A percentile compares a stretch with the other conserved stretches of the same genome.
phyloP scores from a whole-genome alignment of 2,329 filamentous ascomycete species.

The Cladophialophora yegresii region DNA sequence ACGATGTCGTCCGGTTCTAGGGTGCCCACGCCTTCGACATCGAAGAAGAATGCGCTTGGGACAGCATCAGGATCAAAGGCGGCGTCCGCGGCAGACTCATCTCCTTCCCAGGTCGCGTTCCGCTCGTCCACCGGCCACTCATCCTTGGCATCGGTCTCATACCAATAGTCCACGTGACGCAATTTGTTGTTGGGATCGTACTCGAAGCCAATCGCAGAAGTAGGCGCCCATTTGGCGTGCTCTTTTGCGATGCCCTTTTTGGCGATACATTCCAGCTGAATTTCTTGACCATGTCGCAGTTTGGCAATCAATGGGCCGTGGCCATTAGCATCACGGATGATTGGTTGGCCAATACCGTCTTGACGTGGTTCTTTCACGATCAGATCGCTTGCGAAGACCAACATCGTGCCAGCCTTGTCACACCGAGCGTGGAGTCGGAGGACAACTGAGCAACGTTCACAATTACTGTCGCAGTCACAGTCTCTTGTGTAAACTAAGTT shows the following conservation, averaged over 20 bases:
- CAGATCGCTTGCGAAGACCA: constrained; percentile 88
- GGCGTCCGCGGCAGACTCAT: constrained; percentile 80
- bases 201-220: constrained; percentile 89
- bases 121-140: constrained; percentile 71
- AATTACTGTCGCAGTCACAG: constrained; percentile 95
- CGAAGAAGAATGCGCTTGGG: constrained; percentile 85
- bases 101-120: constrained; percentile 69
- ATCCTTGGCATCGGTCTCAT: constrained; percentile 75
- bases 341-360: constrained; percentile 77
- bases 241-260: constrained; percentile 99
- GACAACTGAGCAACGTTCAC: constrained; percentile 84
- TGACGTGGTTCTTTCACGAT: constrained; percentile 69
- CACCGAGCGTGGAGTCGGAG: constrained; percentile 84
- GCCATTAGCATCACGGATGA: constrained; percentile 79
- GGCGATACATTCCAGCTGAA: constrained; percentile 86
- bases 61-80: constrained; percentile 88
- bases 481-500: constrained; percentile 84
- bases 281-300: constrained; percentile 82
- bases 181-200: constrained; percentile 98
- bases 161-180: constrained; percentile 90
- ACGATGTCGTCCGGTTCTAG: constrained; percentile 89
- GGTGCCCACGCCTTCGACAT: constrained; percentile 85
- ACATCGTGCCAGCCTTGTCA: constrained; percentile 71
- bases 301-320: constrained; percentile 87
- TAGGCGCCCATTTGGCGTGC: constrained; percentile 96